phyloP scores from a whole-genome alignment of 1,284 basidiomycete genomes.

The Moniliophthora roreri region DNA sequence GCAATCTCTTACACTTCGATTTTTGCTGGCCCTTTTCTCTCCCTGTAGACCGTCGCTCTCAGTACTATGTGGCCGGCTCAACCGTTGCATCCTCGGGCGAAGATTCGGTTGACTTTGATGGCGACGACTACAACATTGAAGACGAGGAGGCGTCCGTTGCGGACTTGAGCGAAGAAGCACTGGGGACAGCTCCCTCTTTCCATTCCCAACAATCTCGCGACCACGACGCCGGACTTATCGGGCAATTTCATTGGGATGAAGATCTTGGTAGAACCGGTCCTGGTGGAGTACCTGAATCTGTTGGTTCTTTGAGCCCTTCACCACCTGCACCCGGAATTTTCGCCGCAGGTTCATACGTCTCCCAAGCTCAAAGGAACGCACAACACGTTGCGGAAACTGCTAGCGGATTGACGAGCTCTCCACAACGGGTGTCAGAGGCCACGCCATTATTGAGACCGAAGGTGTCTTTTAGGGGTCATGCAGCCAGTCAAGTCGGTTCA shows the following conservation, averaged over 20 bases:
- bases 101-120: constrained; percentile 24
- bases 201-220: constrained; percentile 18
- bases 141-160: constrained; percentile 31
- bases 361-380: not conserved
- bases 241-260: constrained; percentile 48
- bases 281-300: constrained; percentile 10
- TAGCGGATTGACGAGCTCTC: not conserved
- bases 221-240: constrained; percentile 33
- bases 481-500: not conserved
- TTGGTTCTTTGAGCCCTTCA: not conserved
- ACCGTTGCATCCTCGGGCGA: constrained; percentile 50
- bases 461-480: constrained; percentile 8
- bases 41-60: constrained; percentile 57
- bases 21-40: constrained; percentile 5
- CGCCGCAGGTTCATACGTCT: not conserved
- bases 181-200: constrained; percentile 9
- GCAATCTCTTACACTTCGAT: not conserved
- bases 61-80: constrained; percentile 61
- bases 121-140: constrained; percentile 36
- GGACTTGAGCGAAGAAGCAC: constrained; percentile 15
- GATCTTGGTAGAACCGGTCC: constrained; percentile 10
- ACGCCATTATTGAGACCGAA: constrained; percentile 16
- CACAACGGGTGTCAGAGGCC: constrained; percentile 8
- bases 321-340: not conserved
- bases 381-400: not conserved